Evolutionary conservation across 306 rosid species (phyloP), one percentile per base, ranked within the genome.

Genomic region (Parietaria judaica): DNA sequence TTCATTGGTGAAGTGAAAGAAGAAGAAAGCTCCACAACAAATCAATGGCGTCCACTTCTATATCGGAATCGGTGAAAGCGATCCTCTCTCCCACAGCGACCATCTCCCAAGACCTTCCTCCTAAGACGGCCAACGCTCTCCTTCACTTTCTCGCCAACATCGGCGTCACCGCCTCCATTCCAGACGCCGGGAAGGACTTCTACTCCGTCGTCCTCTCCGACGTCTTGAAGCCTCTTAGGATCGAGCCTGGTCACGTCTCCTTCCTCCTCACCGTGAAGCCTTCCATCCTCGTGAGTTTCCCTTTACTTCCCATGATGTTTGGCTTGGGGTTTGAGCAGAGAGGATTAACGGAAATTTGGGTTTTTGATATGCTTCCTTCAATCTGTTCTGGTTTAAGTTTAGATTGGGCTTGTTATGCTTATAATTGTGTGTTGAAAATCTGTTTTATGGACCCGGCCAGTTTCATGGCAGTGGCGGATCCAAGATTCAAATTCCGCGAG

Each of bases 21-120:
- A 41, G 45, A 41, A 41, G 7, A 41, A 8, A 41, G 45, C 7
- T 39, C 44, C 44, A 39, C 44, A 39, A 39, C 7, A 39, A 4
- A 39, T 11, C 0, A 6, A 53, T 15, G 35, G 36, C 31, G 53
- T 10, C 53, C 53, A n/a, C 9, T n/a, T 49, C 53, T 4, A 3
- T 41, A 41, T 49, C 15, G 53, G 53, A 49, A 9, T 49, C 53
- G 53, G 53, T 11, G 14, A 49, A 49, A n/a, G 13, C 9, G 15
- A 5, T 49, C 15, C 53, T 49, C 53, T 49, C 53, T 49, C 53
- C 52, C 52, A 49, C 52, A n/a, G n/a, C n/a, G n/a, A n/a, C n/a
- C n/a, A n/a, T 49, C 53, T 49, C 53, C 31, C 31, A 23, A 23
- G 31, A 23, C 31, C 31, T 23, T 23, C 31, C 31, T 23, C 31